phyloP scores from a whole-genome alignment of 768 basidiomycete genomes.

The Sistotremastrum suecicum region DNA sequence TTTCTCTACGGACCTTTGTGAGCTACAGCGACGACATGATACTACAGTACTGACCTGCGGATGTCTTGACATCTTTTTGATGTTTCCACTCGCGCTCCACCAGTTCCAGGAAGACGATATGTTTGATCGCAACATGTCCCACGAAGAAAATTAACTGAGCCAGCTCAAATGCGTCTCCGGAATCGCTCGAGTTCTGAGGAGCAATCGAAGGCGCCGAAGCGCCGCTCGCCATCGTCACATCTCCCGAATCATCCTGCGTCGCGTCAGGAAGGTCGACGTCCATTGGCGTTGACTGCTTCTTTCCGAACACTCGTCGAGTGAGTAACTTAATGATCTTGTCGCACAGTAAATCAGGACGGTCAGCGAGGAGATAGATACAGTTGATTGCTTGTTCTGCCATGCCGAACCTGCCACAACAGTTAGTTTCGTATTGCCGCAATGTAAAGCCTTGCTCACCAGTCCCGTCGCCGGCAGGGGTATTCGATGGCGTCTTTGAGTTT shows the following conservation, averaged over 20 bases:
- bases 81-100: conserved; percentile 95
- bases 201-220: conserved; percentile 10
- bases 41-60: conserved; percentile 11
- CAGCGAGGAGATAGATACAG: conserved; percentile 86
- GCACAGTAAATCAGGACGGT: conserved; percentile 82
- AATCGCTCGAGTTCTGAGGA: conserved; percentile 28
- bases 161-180: conserved; percentile 75
- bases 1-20: conserved; percentile 39
- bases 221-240: conserved; percentile 17
- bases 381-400: conserved; percentile 96
- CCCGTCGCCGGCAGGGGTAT: conserved; percentile 65
- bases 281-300: conserved; percentile 11
- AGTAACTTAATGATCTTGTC: conserved; percentile 69
- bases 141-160: conserved; percentile 92
- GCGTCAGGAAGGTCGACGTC: conserved; percentile 29
- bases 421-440: background rate
- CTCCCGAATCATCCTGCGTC: conserved; percentile 38
- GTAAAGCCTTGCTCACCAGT: conserved; percentile 40
- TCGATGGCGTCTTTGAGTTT: conserved; percentile 74
- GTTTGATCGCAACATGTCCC: conserved; percentile 95
- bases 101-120: conserved; percentile 90
- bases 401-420: conserved; percentile 38
- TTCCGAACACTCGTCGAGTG: conserved; percentile 54
- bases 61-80: conserved; percentile 79
- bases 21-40: background rate